phyloP scores from a whole-genome alignment of 2,329 filamentous ascomycete species.

The Plenodomus lindquistii region DNA sequence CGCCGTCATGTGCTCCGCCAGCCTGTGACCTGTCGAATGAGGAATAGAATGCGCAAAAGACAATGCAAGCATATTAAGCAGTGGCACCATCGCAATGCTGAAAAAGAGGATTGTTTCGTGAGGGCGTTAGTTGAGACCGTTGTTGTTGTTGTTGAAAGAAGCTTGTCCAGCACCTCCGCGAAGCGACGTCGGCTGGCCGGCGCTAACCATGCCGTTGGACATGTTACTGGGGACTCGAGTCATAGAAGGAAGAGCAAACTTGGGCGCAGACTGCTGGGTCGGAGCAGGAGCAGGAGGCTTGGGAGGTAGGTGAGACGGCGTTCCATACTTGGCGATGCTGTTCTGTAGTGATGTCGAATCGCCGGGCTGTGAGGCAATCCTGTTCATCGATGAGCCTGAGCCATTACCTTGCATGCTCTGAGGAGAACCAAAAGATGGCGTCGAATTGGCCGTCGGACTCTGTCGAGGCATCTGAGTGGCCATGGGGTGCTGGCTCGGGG shows the following conservation, averaged over 20 bases:
- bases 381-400: slow-evolving; percentile 21
- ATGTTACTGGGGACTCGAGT: slow-evolving; percentile 24
- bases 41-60: not conserved
- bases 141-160: slow-evolving; percentile 12
- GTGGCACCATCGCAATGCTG: slow-evolving; percentile 35
- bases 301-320: slow-evolving; percentile 57
- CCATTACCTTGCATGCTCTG: slow-evolving; percentile 28
- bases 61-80: slow-evolving; percentile 1
- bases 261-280: slow-evolving; percentile 32
- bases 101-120: slow-evolving; percentile 23
- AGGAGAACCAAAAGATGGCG: slow-evolving; percentile 36
- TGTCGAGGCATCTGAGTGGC: slow-evolving; percentile 31
- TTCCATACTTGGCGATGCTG: slow-evolving; percentile 61
- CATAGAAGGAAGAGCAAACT: slow-evolving; percentile 28
- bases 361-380: slow-evolving; percentile 30
- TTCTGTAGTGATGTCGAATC: slow-evolving; percentile 36
- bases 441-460: slow-evolving; percentile 32
- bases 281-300: slow-evolving; percentile 55
- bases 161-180: slow-evolving; percentile 11
- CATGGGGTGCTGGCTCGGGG: slow-evolving; percentile 25
- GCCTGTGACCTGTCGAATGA: not conserved
- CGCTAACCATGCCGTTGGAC: slow-evolving; percentile 16
- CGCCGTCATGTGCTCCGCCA: not conserved
- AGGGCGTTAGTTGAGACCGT: slow-evolving; percentile 21
- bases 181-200: slow-evolving; percentile 8